Conservation (phyloP, 441 rosid species). For the Gossypium gossypioides region DNA sequence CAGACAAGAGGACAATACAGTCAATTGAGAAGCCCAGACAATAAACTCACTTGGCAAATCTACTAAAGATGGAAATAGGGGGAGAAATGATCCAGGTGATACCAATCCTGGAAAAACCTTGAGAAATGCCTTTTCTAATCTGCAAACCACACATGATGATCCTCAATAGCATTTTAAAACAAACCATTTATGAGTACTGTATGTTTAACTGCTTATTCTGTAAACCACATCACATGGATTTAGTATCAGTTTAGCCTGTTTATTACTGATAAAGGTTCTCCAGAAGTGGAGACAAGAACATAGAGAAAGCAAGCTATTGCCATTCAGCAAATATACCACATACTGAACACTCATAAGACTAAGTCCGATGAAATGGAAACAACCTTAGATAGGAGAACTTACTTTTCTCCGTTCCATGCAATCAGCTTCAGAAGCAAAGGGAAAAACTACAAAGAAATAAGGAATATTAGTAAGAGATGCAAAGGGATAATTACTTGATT, state of each 20-base stretch:
- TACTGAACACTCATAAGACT: not conserved
- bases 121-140: constrained; percentile 69
- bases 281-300: not conserved
- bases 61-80: constrained; percentile 71
- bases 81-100: constrained; percentile 88
- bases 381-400: constrained; percentile 22
- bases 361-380: not conserved
- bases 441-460: constrained; percentile 56
- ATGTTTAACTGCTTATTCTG: not conserved
- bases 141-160: constrained; percentile 26
- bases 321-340: not conserved
- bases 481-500: not conserved
- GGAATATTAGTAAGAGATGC: constrained; percentile 16
- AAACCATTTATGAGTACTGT: not conserved
- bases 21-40: constrained; percentile 4
- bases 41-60: constrained; percentile 78
- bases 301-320: not conserved
- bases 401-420: constrained; percentile 93
- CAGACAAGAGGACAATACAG: not conserved
- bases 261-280: not conserved
- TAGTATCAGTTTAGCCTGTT: not conserved
- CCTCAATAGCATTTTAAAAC: not conserved
- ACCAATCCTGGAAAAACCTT: constrained; percentile 70
- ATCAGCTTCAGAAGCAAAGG: constrained; percentile 89
- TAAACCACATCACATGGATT: not conserved